Conservation (phyloP, 1,139 yeast species). For the Taiozyma sp. region DNA sequence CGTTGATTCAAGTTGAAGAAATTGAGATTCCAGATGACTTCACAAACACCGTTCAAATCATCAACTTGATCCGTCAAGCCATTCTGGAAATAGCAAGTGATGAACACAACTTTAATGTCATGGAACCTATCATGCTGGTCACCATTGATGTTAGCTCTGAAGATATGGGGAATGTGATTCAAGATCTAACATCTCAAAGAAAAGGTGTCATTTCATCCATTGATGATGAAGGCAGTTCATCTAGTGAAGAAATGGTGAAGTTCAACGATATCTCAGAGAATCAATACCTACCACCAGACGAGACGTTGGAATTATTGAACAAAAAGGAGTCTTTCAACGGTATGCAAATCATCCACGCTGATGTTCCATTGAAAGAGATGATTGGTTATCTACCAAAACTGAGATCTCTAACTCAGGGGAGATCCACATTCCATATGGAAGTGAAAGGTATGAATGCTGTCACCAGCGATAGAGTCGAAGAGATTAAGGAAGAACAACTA, state of each 20-base stretch:
- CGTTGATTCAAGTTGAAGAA: conserved; percentile 43
- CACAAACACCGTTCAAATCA: conserved; percentile 34
- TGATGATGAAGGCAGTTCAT: conserved; percentile 51
- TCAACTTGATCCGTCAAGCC: conserved; percentile 40
- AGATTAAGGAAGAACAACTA: conserved; percentile 26
- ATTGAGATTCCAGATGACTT: conserved; percentile 55
- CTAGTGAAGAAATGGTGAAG: conserved; percentile 36
- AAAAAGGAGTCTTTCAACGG: conserved; percentile 27
- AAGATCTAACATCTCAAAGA: conserved; percentile 67
- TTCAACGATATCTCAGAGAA: conserved; percentile 45
- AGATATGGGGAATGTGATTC: conserved; percentile 77
- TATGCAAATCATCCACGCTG: conserved; percentile 57
- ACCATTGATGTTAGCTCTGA: conserved; percentile 63
- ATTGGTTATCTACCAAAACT: conserved; percentile 76
- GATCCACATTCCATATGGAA: conserved; percentile 79
- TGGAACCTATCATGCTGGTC: conserved; percentile 88
- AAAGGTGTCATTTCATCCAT: conserved; percentile 65
- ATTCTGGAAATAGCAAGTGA: conserved; percentile 34
- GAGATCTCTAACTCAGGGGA: conserved; percentile 83
- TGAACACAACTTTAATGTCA: conserved; percentile 38
- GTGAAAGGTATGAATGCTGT: conserved; percentile 69
- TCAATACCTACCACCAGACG: conserved; percentile 55
- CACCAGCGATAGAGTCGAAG: conserved; percentile 39
- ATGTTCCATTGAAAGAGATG: conserved; percentile 85
- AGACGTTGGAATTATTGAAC: conserved; percentile 29